phyloP scores from a whole-genome alignment of 1,139 yeast species.

The Geotrichum histeridarum region DNA sequence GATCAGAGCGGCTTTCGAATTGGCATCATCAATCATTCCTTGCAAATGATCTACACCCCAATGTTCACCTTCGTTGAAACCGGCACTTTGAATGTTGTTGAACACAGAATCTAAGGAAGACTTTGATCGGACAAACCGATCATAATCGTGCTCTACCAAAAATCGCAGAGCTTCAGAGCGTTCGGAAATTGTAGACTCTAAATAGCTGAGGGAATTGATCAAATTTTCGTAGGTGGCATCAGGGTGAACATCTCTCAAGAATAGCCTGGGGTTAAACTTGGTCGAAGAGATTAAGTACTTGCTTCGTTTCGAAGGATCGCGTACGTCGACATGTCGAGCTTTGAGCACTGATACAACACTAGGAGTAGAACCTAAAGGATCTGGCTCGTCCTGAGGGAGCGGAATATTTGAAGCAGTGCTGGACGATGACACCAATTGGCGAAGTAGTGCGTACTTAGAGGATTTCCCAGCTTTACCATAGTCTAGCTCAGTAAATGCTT shows the following conservation, averaged over 20 bases:
- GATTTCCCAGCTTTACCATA: conserved; percentile 15
- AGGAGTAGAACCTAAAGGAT: conserved; percentile 37
- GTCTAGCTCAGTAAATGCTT: conserved; percentile 13
- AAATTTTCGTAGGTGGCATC: conserved; percentile 65
- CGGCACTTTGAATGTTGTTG: conserved; percentile 44
- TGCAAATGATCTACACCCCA: conserved; percentile 36
- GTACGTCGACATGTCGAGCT: conserved; percentile 33
- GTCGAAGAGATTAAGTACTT: conserved; percentile 67
- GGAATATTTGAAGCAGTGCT: conserved; percentile 23
- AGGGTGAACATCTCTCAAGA: conserved; percentile 63
- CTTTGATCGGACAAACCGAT: conserved; percentile 71
- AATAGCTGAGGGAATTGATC: conserved; percentile 48
- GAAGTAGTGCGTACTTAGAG: conserved; percentile 27
- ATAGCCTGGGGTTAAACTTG: conserved; percentile 64
- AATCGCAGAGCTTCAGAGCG: conserved; percentile 63
- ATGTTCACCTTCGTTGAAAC: conserved; percentile 38
- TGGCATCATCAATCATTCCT: conserved; percentile 36
- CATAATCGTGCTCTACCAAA: conserved; percentile 69
- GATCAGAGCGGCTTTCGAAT: conserved; percentile 51
- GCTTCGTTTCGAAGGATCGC: conserved; percentile 32
- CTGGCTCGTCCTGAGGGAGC: conserved; percentile 35
- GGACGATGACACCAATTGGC: conserved; percentile 26
- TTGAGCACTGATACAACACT: conserved; percentile 33
- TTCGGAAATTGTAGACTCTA: conserved; percentile 58
- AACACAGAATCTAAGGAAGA: conserved; percentile 57